phyloP scores from a whole-genome alignment of 352 stramenopile genomes.

The Blastocystis sp. region DNA sequence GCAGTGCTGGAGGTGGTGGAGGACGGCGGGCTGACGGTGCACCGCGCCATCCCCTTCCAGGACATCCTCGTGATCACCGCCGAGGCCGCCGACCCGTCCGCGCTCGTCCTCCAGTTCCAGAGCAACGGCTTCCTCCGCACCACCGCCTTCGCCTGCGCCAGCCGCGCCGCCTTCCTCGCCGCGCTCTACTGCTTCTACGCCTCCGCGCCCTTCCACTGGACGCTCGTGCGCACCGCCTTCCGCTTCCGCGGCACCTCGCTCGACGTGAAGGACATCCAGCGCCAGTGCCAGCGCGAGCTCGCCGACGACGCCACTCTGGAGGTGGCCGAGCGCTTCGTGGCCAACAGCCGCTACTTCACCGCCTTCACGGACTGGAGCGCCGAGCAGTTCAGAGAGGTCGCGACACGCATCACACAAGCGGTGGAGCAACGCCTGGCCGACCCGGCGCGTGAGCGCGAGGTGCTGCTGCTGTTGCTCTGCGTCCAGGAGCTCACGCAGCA shows the following conservation, averaged over 20 bases:
- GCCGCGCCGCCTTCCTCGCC: neutral
- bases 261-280: neutral
- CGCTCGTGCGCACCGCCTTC: neutral
- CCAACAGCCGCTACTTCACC: neutral
- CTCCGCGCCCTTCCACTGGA: neutral
- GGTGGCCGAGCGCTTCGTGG: neutral
- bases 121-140: neutral
- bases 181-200: neutral
- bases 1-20: neutral
- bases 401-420: neutral
- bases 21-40: neutral
- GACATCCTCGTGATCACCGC: neutral
- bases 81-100: neutral
- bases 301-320: neutral
- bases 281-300: neutral
- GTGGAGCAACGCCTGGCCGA: neutral
- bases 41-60: neutral
- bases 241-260: neutral
- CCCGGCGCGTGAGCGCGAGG: neutral
- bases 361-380: neutral
- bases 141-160: neutral
- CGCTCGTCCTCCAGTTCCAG: neutral
- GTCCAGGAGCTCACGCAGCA: neutral
- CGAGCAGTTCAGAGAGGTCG: neutral
- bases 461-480: neutral